phyloP scores from a whole-genome alignment of 1,139 yeast genomes.

The Yarrowia galli region DNA sequence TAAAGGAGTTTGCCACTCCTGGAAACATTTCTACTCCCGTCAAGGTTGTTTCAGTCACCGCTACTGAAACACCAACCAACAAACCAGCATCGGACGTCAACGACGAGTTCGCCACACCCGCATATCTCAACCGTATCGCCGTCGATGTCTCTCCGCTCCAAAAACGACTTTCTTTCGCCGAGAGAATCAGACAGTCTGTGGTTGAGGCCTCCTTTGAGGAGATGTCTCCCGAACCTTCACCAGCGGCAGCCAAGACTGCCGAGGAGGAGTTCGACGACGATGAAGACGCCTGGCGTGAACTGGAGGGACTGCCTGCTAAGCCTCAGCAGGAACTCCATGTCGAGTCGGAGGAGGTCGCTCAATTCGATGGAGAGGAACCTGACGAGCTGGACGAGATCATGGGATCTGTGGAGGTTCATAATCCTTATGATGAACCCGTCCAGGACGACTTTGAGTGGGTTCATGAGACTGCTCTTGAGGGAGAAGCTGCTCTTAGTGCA shows the following conservation, averaged over 20 bases:
- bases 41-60: slow-evolving; percentile 9
- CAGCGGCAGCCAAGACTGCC: neutral
- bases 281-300: slow-evolving; percentile 21
- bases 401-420: slow-evolving; percentile 16
- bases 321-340: neutral
- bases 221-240: slow-evolving; percentile 42
- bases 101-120: slow-evolving; percentile 26
- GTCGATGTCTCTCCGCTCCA: slow-evolving; percentile 13
- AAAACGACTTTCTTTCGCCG: slow-evolving; percentile 34
- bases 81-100: neutral
- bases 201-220: slow-evolving; percentile 42
- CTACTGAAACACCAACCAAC: slow-evolving; percentile 6
- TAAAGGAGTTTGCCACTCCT: slow-evolving; percentile 2
- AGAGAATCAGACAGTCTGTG: slow-evolving; percentile 15
- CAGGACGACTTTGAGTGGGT: slow-evolving; percentile 40
- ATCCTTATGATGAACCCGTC: slow-evolving; percentile 37
- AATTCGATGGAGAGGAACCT: neutral
- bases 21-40: slow-evolving; percentile 26
- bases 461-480: slow-evolving; percentile 41
- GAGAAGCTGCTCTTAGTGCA: slow-evolving; percentile 35
- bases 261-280: slow-evolving; percentile 12
- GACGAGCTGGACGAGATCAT: slow-evolving; percentile 9
- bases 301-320: slow-evolving; percentile 13
- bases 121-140: slow-evolving; percentile 20
- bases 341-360: neutral